Evolutionary conservation across 129 eudicot genomes (phyloP).

Genomic region (Helichrysum umbraculigerum): DNA sequence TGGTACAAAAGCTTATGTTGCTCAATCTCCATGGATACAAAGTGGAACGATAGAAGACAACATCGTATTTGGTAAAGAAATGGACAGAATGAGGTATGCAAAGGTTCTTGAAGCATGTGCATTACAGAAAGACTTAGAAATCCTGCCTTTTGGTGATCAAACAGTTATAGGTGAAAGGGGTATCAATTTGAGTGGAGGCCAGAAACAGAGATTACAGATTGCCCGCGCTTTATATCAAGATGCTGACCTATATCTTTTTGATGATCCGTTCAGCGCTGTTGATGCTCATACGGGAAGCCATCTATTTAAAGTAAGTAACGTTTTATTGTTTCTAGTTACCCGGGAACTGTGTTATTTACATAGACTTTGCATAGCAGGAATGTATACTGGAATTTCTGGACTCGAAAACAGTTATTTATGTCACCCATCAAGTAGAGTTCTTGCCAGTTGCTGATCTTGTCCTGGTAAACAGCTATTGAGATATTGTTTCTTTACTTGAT

Average conservation of each 20-base stretch:
- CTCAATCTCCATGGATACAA: slow-evolving; percentile 96
- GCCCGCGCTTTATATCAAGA: slow-evolving; percentile 95
- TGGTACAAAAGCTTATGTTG: slow-evolving; percentile 84
- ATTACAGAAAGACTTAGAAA: slow-evolving; percentile 74
- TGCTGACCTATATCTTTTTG: slow-evolving; percentile 79
- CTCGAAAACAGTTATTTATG: slow-evolving; percentile 76
- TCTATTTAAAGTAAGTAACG: slow-evolving; percentile 63
- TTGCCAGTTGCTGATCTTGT: slow-evolving; percentile 85
- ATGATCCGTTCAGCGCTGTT: slow-evolving; percentile 96
- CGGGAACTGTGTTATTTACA: not conserved
- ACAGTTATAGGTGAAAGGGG: slow-evolving; percentile 96
- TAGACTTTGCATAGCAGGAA: slow-evolving; percentile 49
- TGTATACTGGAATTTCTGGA: slow-evolving; percentile 66
- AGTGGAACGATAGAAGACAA: slow-evolving; percentile 87
- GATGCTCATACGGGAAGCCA: slow-evolving; percentile 95
- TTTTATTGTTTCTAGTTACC: not conserved
- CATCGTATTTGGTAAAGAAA: slow-evolving; percentile 72
- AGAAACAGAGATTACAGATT: slow-evolving; percentile 93
- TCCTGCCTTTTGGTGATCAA: slow-evolving; percentile 83
- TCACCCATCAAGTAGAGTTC: slow-evolving; percentile 96
- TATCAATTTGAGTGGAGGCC: slow-evolving; percentile 94
- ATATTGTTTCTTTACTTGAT: slow-evolving; percentile 6
- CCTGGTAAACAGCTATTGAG: slow-evolving; percentile 48
- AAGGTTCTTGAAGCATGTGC: slow-evolving; percentile 84
- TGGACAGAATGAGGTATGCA: slow-evolving; percentile 59